Evolutionary conservation across 1,139 yeast genomes (phyloP), one percentile per base, ranked within the genome.

Genomic region (Kluyveromyces sp.): DNA sequence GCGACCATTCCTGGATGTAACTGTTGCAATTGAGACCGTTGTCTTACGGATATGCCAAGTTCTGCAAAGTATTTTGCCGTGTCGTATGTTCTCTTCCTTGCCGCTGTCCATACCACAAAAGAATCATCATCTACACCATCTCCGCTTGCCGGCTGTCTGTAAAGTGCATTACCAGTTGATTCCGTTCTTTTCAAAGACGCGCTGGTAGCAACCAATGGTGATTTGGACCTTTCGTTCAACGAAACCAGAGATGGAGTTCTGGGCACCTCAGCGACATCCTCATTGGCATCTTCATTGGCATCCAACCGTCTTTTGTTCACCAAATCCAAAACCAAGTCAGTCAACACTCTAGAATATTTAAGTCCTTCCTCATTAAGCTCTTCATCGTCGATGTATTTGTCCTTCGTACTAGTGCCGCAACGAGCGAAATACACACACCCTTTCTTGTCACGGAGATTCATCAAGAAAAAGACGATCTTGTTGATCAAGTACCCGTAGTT

Each of bases 1-100:
- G 87, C 94, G 12, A 82, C 83, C 8, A 78, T 79, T n/a, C 98
- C 98, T 0, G 96, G 96, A 57, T 89, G 87, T 58, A 86, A 69
- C 61, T 87, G 96, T 32, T 88, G 82, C 54, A 92, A 69, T 60
- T 87, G 94, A 33, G 89, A 79, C 50, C 96, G 73, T 60, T 84
- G 88, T 45, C 81, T 70, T 13, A 81, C 80, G 4, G 73, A 72
- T 47, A 85, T 74, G 26, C 77, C 80, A 41, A 69, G 71, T 8
- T 75, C 73, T 34, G 75, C 69, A 61, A 89, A 84, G 48, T 73
- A 77, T 43, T 74, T 72, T 0, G 94, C 88, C 1, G 95, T 79
- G 55, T 88, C 87, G 13, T 82, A 72, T 0, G 96, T 88, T 57
- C 96, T 75, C 53, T 77, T 73, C 47, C 95, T 77, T 4, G 94